phyloP scores from a whole-genome alignment of 106 monocot species.

The Dioscorea alata region DNA sequence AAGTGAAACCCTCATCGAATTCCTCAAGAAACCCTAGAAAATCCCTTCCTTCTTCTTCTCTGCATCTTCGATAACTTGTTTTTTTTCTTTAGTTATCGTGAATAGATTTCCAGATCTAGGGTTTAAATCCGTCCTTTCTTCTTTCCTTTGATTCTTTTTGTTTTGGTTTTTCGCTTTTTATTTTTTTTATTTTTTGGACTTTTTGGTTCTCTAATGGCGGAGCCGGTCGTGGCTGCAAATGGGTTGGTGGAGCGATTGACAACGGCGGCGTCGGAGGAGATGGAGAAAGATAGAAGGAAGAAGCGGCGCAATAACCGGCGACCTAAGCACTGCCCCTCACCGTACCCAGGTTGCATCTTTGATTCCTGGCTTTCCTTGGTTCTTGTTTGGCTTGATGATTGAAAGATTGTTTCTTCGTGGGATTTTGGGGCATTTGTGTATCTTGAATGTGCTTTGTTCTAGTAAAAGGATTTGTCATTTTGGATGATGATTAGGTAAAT shows the following conservation, averaged over 20 bases:
- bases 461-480: not conserved
- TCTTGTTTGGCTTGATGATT: not conserved
- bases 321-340: conserved; percentile 24
- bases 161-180: not conserved
- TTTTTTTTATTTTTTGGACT: not conserved
- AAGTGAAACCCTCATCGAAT: not conserved
- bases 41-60: not conserved
- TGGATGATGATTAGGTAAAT: not conserved
- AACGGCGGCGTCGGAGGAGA: conserved; percentile 17
- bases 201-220: not conserved
- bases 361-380: not conserved
- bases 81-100: conserved; percentile 24
- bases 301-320: conserved; percentile 33
- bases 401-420: not conserved
- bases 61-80: conserved; percentile 20
- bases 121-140: conserved; percentile 8
- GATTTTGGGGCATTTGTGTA: not conserved
- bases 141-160: not conserved
- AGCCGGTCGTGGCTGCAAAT: not conserved
- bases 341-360: not conserved
- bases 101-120: conserved; percentile 27
- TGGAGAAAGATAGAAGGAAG: conserved; percentile 36
- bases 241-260: not conserved
- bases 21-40: not conserved
- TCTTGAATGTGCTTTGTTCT: not conserved